Evolutionary conservation across 371 early-diverging fungal genomes (phyloP), one percentile per base, ranked within the genome.

Genomic region (Mucor mucedo): DNA sequence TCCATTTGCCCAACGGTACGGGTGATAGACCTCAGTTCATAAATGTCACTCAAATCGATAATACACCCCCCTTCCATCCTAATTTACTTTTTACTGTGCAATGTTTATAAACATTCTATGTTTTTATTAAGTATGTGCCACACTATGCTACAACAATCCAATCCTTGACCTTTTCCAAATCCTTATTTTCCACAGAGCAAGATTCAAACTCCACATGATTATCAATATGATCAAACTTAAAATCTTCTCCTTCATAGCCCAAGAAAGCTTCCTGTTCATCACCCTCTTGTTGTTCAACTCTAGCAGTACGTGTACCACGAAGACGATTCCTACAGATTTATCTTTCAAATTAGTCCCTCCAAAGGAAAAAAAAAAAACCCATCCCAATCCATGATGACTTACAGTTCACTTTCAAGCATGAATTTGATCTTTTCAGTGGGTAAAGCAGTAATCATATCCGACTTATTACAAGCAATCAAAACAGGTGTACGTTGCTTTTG

Each of bases 381-480:
- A 35, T 6, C 35, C 35, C 35, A 35, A 35, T 35, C 35, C 35
- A 4, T 35, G 21, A 21, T 8, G 40, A 67, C 80, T 66, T 84
- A 91, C 89, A 95, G 87, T 75, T 95, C 95, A 30, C 65, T 70
- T 66, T 94, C 95, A 28, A 95, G 71, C 48, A 86, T 49, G 4
- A 71, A 50, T 67, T 87, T 78, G 41, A 93, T 85, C 40, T 85
- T 87, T 32, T 85, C 85, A 21, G 72, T 81, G 33, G 87, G 79
- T 54, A 89, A 71, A 3, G 94, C 89, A 40, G 90, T 78, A 55
- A 92, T 68, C 67, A 89, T 74, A 66, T 96, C 96, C 39, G 83
- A 77, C 77, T 95, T 95, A 76, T 96, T 95, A 75, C 94, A 94
- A 16, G 90, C 81, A 41, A 96, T 80, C 50, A 93, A 68, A 4